Base-by-base conservation (phyloP, 1,284 basidiomycete species). In the Ceratobasidium sp. region DNA sequence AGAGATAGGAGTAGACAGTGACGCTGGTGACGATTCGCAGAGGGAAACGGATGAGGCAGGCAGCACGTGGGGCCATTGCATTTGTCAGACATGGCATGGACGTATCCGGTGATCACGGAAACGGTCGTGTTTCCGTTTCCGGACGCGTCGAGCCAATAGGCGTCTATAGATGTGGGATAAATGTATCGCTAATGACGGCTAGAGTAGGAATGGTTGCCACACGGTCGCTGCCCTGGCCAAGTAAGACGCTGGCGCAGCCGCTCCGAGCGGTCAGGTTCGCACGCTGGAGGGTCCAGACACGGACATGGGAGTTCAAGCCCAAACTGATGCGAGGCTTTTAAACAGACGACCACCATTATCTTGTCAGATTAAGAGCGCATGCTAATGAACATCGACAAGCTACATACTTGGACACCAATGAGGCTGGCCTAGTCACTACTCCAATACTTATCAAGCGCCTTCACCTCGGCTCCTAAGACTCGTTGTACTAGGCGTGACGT, bases 21-120 rank as follows among this genome's bases (percentile, higher is more conserved):
- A 46, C 42, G 63, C 63, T 44, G 23, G 63, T 26, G 61, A 64
- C 39, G 61, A 64, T 64, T 42, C n/a, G 60, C 60, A 28, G 46
- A 75, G 72, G 9, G 44, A 28, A 13, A 64, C 60, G 26, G 61
- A 75, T 75, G 72, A 46, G 44, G 60, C 46, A 72, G 58, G 15
- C 39, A 39, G 72, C 72, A 75, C 72, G 72, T 75, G 72, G 42
- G 58, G 46, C 40, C n/a, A 73, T 71, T 33, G 46, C 28, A 63
- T 75, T 75, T 75, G 72, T 75, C 58, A 75, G 72, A 53, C 13
- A 28, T 28, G 58, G 26, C 26, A 28, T 28, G 42, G 60, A 9
- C 46, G 18, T 51, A 13, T 26, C 72, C 72, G 72, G 49, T 1
- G 42, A 75, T 75, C 72, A 40, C 72, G 60, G 72, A 75, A 39